Evolutionary conservation across 129 eudicot species (phyloP).

Genomic region (Gnaphalium uliginosum): DNA sequence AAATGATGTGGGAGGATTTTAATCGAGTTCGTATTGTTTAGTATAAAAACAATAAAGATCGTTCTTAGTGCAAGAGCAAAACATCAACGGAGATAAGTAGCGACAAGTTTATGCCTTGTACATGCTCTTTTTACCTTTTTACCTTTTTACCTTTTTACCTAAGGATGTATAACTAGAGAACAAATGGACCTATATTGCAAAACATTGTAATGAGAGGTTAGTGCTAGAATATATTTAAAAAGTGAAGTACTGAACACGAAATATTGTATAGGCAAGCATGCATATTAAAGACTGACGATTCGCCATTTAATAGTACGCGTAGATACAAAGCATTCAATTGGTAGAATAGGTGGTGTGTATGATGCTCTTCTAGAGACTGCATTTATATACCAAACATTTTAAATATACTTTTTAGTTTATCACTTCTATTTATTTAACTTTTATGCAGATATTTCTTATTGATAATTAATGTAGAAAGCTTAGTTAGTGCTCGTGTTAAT

Average conservation of each 20-base stretch:
- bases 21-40: too few relatives aligned
- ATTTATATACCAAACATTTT: not conserved
- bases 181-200: not conserved
- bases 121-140: not conserved
- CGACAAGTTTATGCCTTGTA: not conserved
- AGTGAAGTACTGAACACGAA: not conserved
- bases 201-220: not conserved
- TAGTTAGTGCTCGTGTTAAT: too few relatives aligned
- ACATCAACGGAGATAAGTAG: not conserved
- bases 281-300: not conserved
- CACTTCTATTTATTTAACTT: too few relatives aligned
- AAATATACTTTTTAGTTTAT: too few relatives aligned
- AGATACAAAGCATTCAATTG: not conserved
- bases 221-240: not conserved
- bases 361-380: not conserved
- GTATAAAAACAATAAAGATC: not conserved
- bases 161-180: too few relatives aligned
- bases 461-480: too few relatives aligned
- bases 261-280: not conserved
- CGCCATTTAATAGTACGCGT: not conserved
- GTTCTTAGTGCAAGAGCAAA: not conserved
- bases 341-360: not conserved
- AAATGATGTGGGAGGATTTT: too few relatives aligned
- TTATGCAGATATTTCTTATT: too few relatives aligned
- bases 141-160: too few relatives aligned